Base-by-base conservation (phyloP, 2,329 filamentous ascomycete genomes). In the Ramularia collo-cygni region DNA sequence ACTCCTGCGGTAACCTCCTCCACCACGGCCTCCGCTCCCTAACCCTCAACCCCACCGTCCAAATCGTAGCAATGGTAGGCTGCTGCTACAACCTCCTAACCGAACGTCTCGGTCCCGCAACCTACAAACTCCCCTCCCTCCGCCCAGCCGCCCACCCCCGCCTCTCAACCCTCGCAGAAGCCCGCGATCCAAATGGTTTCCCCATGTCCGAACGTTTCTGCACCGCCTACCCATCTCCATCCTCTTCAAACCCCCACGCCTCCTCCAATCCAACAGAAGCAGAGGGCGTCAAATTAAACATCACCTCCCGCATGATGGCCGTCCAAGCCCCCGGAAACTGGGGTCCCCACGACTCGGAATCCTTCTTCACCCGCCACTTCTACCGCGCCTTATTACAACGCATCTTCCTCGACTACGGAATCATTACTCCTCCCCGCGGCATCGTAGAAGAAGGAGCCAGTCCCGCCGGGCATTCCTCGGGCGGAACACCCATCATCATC, bases 81-180 rank as follows among this genome's bases (percentile, higher is more conserved):
- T 98, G 92, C 69, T 98, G 92, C 71, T 96, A 98, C 72, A 98
- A 98, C 56, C 77, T 96, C 4, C 69, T 96, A 52, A 95, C 90
- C 0, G 92, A 96, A 64, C 80, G 85, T 42, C 76, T 95, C 9
- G 85, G 86, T 0, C 85, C 88, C 2, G 83, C 87, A 13, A 88
- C 86, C 0, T 90, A 85, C 69, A 95, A 95, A 62, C 74, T 86
- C 14, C 82, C 87, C 1, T 77, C 79, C 35, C 74, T 90, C 26
- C 81, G 88, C 7, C 83, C 85, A 54, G 51, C 49, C 3, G 47
- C 48, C 4, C 40, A 40, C 29, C 54, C 76, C 2, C 79, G 86
- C 1, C 72, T 89, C 0, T 68, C 74, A 10, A 68, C 75, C 17
- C 85, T 87, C 30, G 81, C 83, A 1, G 74, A 74, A 38, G 76